These are phyloP conservation scores for Calonectria ilicicola DNA, from an alignment of 2,329 filamentous ascomycete genomes.

Conservation along the genomic window DNA sequence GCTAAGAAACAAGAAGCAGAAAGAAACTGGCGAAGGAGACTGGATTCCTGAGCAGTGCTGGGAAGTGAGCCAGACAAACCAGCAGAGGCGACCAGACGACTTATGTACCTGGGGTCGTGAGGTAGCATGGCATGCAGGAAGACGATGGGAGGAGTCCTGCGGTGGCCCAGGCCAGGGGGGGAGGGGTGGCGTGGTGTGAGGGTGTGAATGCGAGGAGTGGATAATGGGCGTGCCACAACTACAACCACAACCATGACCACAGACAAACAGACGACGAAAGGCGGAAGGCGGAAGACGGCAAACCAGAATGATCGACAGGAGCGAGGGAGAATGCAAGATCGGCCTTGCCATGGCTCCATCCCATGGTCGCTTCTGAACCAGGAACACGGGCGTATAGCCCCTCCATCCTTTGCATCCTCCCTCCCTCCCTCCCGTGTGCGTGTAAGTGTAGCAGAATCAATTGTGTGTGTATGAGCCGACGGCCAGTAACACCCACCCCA, in stretches of 20 bases:
- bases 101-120: constrained; percentile 34
- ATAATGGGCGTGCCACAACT: neutral
- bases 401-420: neutral
- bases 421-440: neutral
- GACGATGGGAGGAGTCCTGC: neutral
- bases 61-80: constrained; percentile 13
- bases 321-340: constrained; percentile 24
- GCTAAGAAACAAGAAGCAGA: constrained; percentile 26
- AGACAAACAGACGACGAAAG: neutral
- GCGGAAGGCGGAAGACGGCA: neutral
- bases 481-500: neutral
- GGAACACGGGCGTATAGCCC: constrained; percentile 12
- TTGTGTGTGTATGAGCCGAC: neutral
- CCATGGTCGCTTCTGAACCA: neutral
- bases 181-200: neutral
- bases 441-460: neutral
- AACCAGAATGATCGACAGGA: constrained; percentile 17
- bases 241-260: neutral
- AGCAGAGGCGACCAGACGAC: constrained; percentile 28
- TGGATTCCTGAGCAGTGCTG: constrained; percentile 42
- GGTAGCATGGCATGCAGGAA: neutral
- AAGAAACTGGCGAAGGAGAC: constrained; percentile 26
- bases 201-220: neutral
- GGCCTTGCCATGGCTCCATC: constrained; percentile 18
- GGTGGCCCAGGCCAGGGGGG: constrained; percentile 1